Percentiles rank a stretch among this genome's conserved stretches.
Conservation (phyloP, 2,329 filamentous ascomycete species). For the Colletotrichum noveboracense region DNA sequence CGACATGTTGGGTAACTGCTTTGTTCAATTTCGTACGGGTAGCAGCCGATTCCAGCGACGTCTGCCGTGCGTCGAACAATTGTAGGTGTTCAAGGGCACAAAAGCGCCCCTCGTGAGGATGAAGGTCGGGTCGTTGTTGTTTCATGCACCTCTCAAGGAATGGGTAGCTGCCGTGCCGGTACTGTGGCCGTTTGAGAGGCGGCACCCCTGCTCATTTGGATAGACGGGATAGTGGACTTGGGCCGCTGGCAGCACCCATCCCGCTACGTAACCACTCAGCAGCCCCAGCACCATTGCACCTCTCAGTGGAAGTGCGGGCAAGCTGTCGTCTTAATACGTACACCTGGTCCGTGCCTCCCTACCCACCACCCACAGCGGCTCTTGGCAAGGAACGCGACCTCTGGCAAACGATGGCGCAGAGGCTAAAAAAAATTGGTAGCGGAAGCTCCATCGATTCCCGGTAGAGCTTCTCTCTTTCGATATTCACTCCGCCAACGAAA, state of each 20-base stretch:
- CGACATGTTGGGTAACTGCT: constrained; percentile 52
- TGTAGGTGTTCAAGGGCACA: background rate
- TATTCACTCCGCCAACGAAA: constrained; percentile 11
- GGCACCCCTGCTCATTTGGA: constrained; percentile 3
- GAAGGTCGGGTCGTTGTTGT: background rate
- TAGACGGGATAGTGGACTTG: background rate
- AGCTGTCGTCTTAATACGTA: background rate
- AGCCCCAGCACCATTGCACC: background rate
- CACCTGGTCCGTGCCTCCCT: constrained; percentile 2
- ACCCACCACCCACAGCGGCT: constrained; percentile 1
- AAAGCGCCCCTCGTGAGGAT: constrained; percentile 1
- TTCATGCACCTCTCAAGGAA: constrained; percentile 10
- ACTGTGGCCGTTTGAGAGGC: constrained; percentile 1
- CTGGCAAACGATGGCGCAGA: constrained; percentile 16
- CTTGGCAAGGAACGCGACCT: constrained; percentile 18
- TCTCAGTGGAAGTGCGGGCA: background rate
- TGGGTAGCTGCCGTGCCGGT: constrained; percentile 12
- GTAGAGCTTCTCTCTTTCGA: constrained; percentile 21
- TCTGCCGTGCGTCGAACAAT: background rate
- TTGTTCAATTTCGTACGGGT: background rate
- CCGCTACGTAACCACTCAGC: constrained; percentile 11
- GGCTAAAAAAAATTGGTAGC: constrained; percentile 26
- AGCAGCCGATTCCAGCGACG: background rate
- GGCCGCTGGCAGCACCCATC: background rate
- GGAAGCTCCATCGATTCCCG: constrained; percentile 21